A percentile compares a stretch with the other conserved stretches of the same genome.
These are phyloP conservation scores for Urochloa ruziziensis DNA, from an alignment of 176 grass and related monocot species.

Conservation along the genomic window DNA sequence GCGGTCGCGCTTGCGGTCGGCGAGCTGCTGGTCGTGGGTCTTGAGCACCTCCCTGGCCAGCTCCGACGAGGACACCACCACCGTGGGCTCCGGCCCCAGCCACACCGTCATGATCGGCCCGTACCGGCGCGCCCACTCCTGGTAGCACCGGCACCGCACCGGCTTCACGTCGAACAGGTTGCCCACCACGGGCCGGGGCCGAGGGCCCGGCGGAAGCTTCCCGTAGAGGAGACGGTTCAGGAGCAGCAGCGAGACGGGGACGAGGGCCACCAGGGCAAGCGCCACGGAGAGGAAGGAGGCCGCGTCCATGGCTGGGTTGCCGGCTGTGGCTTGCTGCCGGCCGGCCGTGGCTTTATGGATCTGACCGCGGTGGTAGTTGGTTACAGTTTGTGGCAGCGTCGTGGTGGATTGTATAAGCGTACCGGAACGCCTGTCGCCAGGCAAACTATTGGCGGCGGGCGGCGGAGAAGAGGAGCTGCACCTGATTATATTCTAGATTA, in stretches of 20 bases:
- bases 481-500: too few species aligned
- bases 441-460: too few species aligned
- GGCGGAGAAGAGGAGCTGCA: too few species aligned
- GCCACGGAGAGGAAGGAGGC: constrained; percentile 28
- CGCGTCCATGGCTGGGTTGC: constrained; percentile 29
- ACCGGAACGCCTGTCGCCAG: too few species aligned
- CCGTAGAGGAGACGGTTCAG: constrained; percentile 28
- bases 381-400: not conserved
- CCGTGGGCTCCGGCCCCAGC: constrained; percentile 48
- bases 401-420: too few species aligned
- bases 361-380: not conserved
- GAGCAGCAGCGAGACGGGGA: constrained; percentile 26
- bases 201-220: constrained; percentile 60
- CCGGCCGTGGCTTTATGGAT: not conserved
- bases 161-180: constrained; percentile 75
- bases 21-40: constrained; percentile 64
- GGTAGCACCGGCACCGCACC: constrained; percentile 76
- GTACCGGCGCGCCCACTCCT: constrained; percentile 63
- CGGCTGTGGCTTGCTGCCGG: not conserved
- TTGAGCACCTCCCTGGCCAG: constrained; percentile 69
- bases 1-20: constrained; percentile 53
- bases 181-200: constrained; percentile 67
- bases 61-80: constrained; percentile 62
- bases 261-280: constrained; percentile 29
- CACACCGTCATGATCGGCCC: constrained; percentile 75